Conservation (phyloP, 2,329 filamentous ascomycete species). For the Phaeosphaeriaceae sp. region DNA sequence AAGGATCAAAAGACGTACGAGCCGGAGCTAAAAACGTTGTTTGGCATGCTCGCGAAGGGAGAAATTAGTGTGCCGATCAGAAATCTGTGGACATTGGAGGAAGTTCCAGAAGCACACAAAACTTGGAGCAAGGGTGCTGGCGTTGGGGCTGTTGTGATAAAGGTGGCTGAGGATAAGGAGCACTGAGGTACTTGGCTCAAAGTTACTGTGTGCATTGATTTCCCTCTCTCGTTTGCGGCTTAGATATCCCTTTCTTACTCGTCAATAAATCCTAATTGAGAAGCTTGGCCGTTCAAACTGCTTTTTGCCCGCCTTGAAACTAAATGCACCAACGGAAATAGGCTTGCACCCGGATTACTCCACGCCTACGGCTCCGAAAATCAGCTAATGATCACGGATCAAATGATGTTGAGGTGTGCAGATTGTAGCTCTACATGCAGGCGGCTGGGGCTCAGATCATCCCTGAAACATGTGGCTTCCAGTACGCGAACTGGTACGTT, state of each 20-base stretch:
- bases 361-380: too few species aligned
- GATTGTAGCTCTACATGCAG: not conserved
- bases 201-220: not conserved
- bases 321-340: too few species aligned
- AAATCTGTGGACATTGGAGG: constrained; percentile 33
- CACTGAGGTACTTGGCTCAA: not conserved
- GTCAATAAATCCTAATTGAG: too few species aligned
- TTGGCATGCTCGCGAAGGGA: constrained; percentile 22
- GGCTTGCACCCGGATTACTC: too few species aligned
- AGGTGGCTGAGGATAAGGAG: constrained; percentile 14
- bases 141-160: constrained; percentile 35
- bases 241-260: too few species aligned
- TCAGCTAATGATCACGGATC: not conserved
- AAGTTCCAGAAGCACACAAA: constrained; percentile 36
- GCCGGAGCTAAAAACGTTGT: constrained; percentile 29
- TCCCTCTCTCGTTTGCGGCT: too few species aligned
- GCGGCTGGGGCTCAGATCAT: not conserved
- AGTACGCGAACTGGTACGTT: not conserved
- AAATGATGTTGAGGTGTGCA: not conserved
- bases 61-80: constrained; percentile 36
- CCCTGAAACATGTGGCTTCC: not conserved
- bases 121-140: constrained; percentile 31
- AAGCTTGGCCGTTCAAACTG: too few species aligned
- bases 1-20: constrained; percentile 32
- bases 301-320: too few species aligned